A percentile compares a stretch with the other conserved stretches of the same genome.
Conservation (phyloP, 768 basidiomycete genomes). For the Imleria badia region DNA sequence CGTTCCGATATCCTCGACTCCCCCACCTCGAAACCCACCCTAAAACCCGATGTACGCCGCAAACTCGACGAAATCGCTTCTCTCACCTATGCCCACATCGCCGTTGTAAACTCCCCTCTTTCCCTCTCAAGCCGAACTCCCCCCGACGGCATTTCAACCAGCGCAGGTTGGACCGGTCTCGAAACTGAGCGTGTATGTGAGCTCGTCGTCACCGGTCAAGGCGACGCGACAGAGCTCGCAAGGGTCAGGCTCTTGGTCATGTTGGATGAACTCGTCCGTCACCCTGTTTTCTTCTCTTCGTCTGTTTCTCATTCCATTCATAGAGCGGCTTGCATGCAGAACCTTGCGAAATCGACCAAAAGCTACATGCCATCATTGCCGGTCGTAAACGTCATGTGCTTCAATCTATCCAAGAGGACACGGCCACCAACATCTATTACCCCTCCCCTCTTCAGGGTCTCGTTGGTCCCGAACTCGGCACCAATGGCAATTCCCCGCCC, state of each 20-base stretch:
- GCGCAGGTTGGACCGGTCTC: conserved; percentile 82
- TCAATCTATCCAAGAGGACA: conserved; percentile 95
- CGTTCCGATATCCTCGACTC: conserved; percentile 93
- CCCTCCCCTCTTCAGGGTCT: conserved; percentile 89
- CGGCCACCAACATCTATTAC: conserved; percentile 94
- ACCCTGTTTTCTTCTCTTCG: background rate
- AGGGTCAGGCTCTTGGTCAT: conserved; percentile 89
- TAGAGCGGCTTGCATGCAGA: conserved; percentile 92
- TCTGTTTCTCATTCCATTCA: background rate
- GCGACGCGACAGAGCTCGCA: conserved; percentile 89
- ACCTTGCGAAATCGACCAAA: conserved; percentile 90
- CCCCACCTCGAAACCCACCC: conserved; percentile 69
- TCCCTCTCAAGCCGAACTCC: conserved; percentile 73
- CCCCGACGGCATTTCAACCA: conserved; percentile 73
- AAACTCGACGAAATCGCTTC: conserved; percentile 93
- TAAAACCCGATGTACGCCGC: conserved; percentile 80
- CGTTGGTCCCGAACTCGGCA: conserved; percentile 60
- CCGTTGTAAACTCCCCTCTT: conserved; percentile 85
- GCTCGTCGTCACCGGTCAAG: conserved; percentile 83
- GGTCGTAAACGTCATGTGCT: conserved; percentile 84
- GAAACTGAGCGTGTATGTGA: conserved; percentile 95
- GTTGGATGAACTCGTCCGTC: conserved; percentile 88
- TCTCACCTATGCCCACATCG: conserved; percentile 89
- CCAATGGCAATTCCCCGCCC: conserved; percentile 35
- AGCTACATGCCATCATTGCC: conserved; percentile 87